A percentile compares a stretch with the other conserved stretches of the same genome.
Evolutionary conservation across 2,329 filamentous ascomycete genomes (phyloP).

Genomic region (Xylaria sp.): DNA sequence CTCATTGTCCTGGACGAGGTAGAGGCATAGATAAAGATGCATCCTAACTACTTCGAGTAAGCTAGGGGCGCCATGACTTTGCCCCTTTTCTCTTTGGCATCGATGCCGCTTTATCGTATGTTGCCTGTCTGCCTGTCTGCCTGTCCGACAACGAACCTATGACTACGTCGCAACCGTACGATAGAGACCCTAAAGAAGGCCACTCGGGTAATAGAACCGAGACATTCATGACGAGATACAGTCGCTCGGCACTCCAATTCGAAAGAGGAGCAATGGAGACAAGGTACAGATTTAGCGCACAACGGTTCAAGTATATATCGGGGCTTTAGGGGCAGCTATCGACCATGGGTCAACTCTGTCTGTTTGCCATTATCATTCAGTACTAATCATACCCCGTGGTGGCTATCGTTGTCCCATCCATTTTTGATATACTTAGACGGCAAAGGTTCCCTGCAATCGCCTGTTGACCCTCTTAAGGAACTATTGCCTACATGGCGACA

Average conservation of each 20-base stretch:
- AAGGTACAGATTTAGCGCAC: constrained; percentile 28
- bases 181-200: constrained; percentile 22
- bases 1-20: not conserved
- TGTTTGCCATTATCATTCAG: not conserved
- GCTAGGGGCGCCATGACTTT: constrained; percentile 3
- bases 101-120: constrained; percentile 44
- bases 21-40: constrained; percentile 2
- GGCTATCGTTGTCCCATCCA: not conserved
- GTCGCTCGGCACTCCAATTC: constrained; percentile 13
- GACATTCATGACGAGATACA: constrained; percentile 32
- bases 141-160: constrained; percentile 32
- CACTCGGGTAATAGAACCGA: constrained; percentile 30
- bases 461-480: constrained; percentile 10
- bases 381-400: not conserved
- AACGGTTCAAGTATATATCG: constrained; percentile 39
- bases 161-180: constrained; percentile 38
- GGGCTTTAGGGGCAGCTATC: constrained; percentile 15
- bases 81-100: constrained; percentile 4
- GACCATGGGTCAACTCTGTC: constrained; percentile 4
- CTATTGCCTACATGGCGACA: constrained; percentile 41
- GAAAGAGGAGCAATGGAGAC: constrained; percentile 35
- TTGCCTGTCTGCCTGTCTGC: constrained; percentile 25
- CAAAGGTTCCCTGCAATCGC: not conserved
- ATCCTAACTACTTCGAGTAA: not conserved
- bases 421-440: constrained; percentile 4